A percentile compares a stretch with the other conserved stretches of the same genome.
phyloP scores from a whole-genome alignment of 495 filamentous ascomycete species.

The Aspergillus ellipticus region DNA sequence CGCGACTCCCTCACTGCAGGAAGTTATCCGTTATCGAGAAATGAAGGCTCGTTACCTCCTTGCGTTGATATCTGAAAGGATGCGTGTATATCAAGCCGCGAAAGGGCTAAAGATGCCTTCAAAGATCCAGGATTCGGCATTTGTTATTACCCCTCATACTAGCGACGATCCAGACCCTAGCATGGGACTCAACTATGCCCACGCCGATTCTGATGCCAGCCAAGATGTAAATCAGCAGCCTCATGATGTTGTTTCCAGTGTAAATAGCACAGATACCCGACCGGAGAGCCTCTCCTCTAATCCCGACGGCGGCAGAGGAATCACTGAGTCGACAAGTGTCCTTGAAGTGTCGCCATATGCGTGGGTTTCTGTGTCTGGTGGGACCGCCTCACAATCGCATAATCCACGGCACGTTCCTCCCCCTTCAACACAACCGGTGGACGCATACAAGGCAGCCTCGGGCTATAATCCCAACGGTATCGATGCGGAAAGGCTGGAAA shows the following conservation, averaged over 20 bases:
- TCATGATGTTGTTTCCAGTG: background rate
- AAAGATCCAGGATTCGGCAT: background rate
- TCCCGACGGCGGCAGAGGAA: no score
- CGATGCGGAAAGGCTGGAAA: slow-evolving; percentile 2
- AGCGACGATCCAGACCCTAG: slow-evolving; percentile 1
- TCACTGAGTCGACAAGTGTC: no score
- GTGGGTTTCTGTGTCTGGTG: no score
- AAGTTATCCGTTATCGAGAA: background rate
- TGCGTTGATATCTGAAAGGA: background rate
- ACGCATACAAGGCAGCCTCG: no score
- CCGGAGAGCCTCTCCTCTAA: no score
- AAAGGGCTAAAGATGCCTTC: background rate
- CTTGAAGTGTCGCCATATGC: no score
- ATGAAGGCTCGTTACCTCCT: slow-evolving; percentile 1
- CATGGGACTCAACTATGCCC: background rate
- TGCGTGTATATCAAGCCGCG: background rate
- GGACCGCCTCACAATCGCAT: no score
- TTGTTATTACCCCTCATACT: background rate
- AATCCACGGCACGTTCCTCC: no score
- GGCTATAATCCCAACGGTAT: background rate
- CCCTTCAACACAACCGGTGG: no score
- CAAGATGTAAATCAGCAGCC: background rate
- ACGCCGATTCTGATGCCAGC: background rate
- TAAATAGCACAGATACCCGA: no score
- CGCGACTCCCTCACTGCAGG: background rate